A percentile compares a stretch with the other conserved stretches of the same genome.
Evolutionary conservation across 2,329 filamentous ascomycete genomes (phyloP).

Genomic region (Colletotrichum brevisporum): DNA sequence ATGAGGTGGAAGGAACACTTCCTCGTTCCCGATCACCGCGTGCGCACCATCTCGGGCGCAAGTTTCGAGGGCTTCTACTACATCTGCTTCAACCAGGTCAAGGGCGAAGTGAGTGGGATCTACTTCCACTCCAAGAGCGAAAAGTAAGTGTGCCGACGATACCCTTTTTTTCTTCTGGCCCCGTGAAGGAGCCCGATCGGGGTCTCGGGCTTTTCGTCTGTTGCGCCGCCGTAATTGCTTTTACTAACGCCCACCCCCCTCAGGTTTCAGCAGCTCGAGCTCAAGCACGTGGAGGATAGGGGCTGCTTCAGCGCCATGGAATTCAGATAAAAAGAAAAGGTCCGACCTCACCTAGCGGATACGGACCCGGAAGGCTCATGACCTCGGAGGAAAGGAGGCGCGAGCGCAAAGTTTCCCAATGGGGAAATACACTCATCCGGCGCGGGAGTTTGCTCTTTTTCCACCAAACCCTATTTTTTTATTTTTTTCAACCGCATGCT

Average conservation of each 20-base stretch:
- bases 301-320: constrained; percentile 91
- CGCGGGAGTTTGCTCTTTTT: constrained; percentile 17
- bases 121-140: constrained; percentile 99
- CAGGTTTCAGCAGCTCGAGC: constrained; percentile 92
- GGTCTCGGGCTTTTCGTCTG: background rate
- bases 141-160: constrained; percentile 74
- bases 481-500: constrained; percentile 12
- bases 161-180: background rate
- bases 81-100: constrained; percentile 96
- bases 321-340: constrained; percentile 65
- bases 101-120: constrained; percentile 89
- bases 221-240: background rate
- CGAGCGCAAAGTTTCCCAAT: constrained; percentile 14
- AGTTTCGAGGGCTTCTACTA: constrained; percentile 99
- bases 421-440: constrained; percentile 16
- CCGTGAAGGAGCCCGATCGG: constrained; percentile 18
- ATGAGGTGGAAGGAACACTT: constrained; percentile 99
- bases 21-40: constrained; percentile 92
- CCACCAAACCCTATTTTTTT: background rate
- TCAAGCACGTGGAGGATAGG: constrained; percentile 87
- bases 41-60: constrained; percentile 90
- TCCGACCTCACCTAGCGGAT: background rate
- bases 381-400: constrained; percentile 15
- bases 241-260: constrained; percentile 33
- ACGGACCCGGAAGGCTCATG: constrained; percentile 12